These are phyloP conservation scores for Lophium mytilinum DNA, from an alignment of 495 filamentous ascomycete genomes.

Conservation along the genomic window DNA sequence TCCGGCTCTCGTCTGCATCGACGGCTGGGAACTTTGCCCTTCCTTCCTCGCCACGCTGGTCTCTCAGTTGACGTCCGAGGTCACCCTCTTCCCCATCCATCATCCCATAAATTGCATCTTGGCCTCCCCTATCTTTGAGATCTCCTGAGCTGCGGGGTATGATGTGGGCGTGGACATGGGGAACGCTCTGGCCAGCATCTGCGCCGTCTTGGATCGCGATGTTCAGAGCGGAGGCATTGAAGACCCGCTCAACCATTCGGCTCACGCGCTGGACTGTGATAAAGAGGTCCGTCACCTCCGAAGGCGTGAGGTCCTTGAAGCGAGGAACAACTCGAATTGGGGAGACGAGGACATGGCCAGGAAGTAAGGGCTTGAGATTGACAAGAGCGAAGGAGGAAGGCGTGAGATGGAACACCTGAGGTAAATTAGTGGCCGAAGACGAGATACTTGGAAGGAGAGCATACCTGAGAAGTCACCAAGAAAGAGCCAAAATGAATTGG, in stretches of 20 bases:
- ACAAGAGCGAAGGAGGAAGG: constrained; percentile 74
- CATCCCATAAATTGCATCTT: constrained; percentile 66
- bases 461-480: constrained; percentile 25
- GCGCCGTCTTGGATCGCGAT: constrained; percentile 87
- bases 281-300: constrained; percentile 80
- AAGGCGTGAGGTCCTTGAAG: constrained; percentile 61
- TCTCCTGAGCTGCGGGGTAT: constrained; percentile 65
- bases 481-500: constrained; percentile 26
- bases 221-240: constrained; percentile 57
- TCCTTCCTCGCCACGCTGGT: constrained; percentile 31
- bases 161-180: constrained; percentile 89
- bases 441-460: background rate
- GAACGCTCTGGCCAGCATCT: constrained; percentile 82
- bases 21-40: constrained; percentile 44
- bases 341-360: constrained; percentile 84
- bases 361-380: constrained; percentile 89
- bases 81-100: constrained; percentile 82
- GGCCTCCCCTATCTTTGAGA: constrained; percentile 44
- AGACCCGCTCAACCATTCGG: constrained; percentile 66
- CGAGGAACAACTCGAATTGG: constrained; percentile 57
- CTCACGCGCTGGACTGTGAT: constrained; percentile 72
- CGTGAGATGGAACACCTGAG: constrained; percentile 62
- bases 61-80: constrained; percentile 54
- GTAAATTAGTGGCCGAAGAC: background rate
- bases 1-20: constrained; percentile 58